phyloP scores from a whole-genome alignment of 768 basidiomycete genomes.

The Fibroporia radiculosa region DNA sequence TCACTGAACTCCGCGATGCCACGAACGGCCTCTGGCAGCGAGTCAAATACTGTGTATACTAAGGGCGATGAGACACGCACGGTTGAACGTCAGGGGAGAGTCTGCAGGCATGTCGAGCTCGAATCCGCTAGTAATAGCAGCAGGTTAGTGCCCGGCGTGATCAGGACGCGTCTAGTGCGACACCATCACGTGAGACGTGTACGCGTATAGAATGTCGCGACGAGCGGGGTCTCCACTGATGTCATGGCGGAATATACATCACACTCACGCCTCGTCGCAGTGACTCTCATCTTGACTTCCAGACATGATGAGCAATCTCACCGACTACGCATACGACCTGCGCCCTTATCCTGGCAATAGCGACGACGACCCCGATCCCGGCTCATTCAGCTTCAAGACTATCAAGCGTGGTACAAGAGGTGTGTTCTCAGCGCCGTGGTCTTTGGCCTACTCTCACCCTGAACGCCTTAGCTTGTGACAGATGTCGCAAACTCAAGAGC shows the following conservation, averaged over 20 bases:
- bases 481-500: conserved; percentile 83
- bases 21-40: conserved; percentile 45
- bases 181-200: too few species aligned
- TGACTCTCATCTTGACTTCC: background rate
- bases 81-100: conserved; percentile 25
- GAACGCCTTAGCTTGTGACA: conserved; percentile 60
- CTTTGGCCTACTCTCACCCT: background rate
- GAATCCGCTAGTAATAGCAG: too few species aligned
- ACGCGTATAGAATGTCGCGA: too few species aligned
- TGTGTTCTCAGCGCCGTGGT: conserved; percentile 1
- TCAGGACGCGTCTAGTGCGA: too few species aligned
- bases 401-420: conserved; percentile 20
- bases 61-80: conserved; percentile 13
- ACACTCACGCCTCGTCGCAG: background rate
- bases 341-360: conserved; percentile 7
- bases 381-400: conserved; percentile 10
- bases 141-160: too few species aligned
- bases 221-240: background rate
- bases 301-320: background rate
- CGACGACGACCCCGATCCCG: conserved; percentile 16
- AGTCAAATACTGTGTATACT: background rate
- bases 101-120: conserved; percentile 12
- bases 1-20: conserved; percentile 69
- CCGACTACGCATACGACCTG: conserved; percentile 2
- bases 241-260: background rate